Conservation (phyloP, 768 basidiomycete genomes). For the Kwoniella bestiolae region DNA sequence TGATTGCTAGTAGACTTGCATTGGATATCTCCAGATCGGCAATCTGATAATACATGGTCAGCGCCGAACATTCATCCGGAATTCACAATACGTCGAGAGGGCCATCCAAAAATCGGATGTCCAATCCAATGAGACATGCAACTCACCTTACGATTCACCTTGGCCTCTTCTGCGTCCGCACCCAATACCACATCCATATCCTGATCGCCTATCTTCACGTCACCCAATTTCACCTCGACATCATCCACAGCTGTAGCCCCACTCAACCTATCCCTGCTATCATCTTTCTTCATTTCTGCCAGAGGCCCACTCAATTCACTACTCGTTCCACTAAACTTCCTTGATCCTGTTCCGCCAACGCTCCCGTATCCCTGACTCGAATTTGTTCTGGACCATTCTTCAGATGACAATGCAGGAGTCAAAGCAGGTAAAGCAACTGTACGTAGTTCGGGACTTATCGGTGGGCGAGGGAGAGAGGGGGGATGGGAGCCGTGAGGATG, state of each 20-base stretch:
- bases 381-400: conserved; percentile 16
- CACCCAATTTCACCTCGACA: not conserved
- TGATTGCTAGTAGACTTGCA: conserved; percentile 52
- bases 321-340: conserved; percentile 13
- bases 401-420: conserved; percentile 24
- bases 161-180: conserved; percentile 41
- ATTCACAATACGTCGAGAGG: too few relatives aligned
- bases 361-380: conserved; percentile 1
- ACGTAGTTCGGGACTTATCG: conserved; percentile 30
- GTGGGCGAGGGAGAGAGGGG: conserved; percentile 26
- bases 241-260: conserved; percentile 19
- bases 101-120: too few relatives aligned
- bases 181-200: conserved; percentile 20
- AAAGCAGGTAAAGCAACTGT: conserved; percentile 35
- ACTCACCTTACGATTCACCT: conserved; percentile 39
- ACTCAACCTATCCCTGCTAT: conserved; percentile 29
- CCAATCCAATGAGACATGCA: too few relatives aligned
- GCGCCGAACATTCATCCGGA: too few relatives aligned
- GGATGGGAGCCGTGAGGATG: conserved; percentile 11
- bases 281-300: conserved; percentile 12
- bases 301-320: conserved; percentile 8
- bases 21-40: conserved; percentile 57
- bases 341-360: too few relatives aligned
- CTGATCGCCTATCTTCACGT: conserved; percentile 6
- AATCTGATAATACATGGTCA: conserved; percentile 32